These are phyloP conservation scores for Moringa oleifera DNA, from an alignment of 345 rosid genomes.

Conservation along the genomic window DNA sequence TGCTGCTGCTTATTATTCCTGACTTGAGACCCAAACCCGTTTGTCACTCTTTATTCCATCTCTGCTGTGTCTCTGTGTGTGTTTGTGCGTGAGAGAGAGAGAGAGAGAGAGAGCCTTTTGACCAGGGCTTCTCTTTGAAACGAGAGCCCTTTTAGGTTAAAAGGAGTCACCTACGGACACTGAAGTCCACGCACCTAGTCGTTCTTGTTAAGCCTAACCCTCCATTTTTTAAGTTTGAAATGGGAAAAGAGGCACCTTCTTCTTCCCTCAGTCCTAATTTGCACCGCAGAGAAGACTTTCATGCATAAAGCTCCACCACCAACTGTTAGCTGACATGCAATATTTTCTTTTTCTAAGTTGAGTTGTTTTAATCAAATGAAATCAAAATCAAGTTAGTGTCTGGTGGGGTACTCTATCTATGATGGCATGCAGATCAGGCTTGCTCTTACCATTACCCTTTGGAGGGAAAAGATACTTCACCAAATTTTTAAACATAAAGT, in stretches of 20 bases:
- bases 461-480: neutral
- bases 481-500: too few species aligned
- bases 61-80: neutral
- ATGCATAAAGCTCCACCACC: neutral
- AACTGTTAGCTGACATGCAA: neutral
- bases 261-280: neutral
- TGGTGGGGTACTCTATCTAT: neutral
- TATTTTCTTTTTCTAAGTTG: neutral
- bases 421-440: neutral
- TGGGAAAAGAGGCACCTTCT: slow-evolving; percentile 17
- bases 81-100: too few species aligned
- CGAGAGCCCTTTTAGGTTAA: slow-evolving; percentile 36
- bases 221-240: slow-evolving; percentile 13
- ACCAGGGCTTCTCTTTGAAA: slow-evolving; percentile 14
- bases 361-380: neutral
- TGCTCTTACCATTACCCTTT: too few species aligned
- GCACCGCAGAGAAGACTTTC: neutral
- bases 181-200: slow-evolving; percentile 48
- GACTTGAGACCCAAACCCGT: slow-evolving; percentile 17
- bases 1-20: slow-evolving; percentile 10
- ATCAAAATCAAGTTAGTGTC: neutral
- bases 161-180: slow-evolving; percentile 31
- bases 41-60: slow-evolving; percentile 11
- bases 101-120: too few species aligned
- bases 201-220: slow-evolving; percentile 11